Base-by-base conservation (phyloP, 2,329 filamentous ascomycete genomes). In the Sarocladium strictum region DNA sequence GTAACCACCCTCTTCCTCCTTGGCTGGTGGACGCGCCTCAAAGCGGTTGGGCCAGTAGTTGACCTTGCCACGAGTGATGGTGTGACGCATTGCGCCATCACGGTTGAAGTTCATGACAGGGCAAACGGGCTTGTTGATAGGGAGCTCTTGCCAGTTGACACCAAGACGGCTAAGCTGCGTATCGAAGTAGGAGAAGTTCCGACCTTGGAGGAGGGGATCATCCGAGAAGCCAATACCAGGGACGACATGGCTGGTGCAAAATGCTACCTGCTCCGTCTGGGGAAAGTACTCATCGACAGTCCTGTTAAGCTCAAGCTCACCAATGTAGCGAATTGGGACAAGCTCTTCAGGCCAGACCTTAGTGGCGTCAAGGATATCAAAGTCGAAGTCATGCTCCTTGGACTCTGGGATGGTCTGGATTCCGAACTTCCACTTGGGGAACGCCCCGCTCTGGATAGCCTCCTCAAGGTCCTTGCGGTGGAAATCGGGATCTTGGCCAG, bases 341-440 rank as follows among this genome's bases (percentile, higher is more conserved):
- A 84, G 70, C 12, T 93, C 86, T 64, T 94, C 87, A 0, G 89
- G 90, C 89, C 89, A 94, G 24, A 93, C 69, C 72, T 95, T 94
- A 35, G 90, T 95, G 1, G 89, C 85, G 60, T 95, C 90, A 1
- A 95, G 79, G 27, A 93, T 86, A 62, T 94, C 90, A 57, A 94
- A 93, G 6, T 93, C 89, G 57, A 93, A 95, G 15, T 89, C 81
- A 58, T 93, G 76, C 65, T 89, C 81, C 50, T 84, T 78, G 9
- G 77, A 77, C 59, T 93, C 89, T 0, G 86, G 80, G 21, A 94
- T 80, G 3, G 85, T 76, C 64, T 95, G 90, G n/a, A 95, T 84
- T 41, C 87, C 88, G 56, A 94, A 89, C 63, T 87, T 86, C 88
- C 88, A 94, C 63, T 84, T 87, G 9, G 89, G 88, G 61, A 77